Evolutionary conservation across 2,329 filamentous ascomycete species (phyloP), one percentile per base, ranked within the genome.

Genomic region (Cladosporium sp.): DNA sequence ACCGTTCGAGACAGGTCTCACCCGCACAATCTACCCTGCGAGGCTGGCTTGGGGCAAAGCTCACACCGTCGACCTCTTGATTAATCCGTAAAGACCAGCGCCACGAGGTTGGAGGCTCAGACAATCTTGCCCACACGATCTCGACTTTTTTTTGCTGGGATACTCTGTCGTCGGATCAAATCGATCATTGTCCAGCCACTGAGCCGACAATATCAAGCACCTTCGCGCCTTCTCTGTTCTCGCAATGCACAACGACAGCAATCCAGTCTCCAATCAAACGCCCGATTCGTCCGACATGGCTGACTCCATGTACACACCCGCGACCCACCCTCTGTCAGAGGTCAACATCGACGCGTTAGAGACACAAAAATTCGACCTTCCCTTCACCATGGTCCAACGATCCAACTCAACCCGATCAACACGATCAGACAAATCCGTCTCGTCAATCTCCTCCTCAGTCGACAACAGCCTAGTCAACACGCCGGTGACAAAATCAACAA

Each of bases 341-440:
- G 40, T 50, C 13, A 50, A 50, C 40, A 42, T 50, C 40, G 48
- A 50, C 19, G 48, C 48, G 10, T 18, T 50, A 22, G 48, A 50
- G 19, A 50, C 40, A 8, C 48, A 50, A 31, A 50, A 43, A 32
- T 50, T 50, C 16, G 48, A 50, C 33, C 38, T 43, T 5, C 48
- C 48, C 11, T 8, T 9, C 38, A 31, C 38, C 48, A 31, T 50
- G n/a, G 28, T 50, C 33, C 48, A 50, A 40, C 48, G 48, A 16
- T 50, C 48, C 32, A 50, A 43, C 48, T 50, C 48, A 31, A 35
- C 32, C 28, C 48, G 48, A 50, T 50, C 48, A 32, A 50, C 48
- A 3, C 40, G 48, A 43, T 50, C 48, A 50, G 48, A 50, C 40
- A 50, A 43, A 14, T 50, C 48, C 16, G 40, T 43, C 31, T 50